Base-by-base conservation (phyloP, 139 green algal genomes). In the Chloropicon primus region DNA sequence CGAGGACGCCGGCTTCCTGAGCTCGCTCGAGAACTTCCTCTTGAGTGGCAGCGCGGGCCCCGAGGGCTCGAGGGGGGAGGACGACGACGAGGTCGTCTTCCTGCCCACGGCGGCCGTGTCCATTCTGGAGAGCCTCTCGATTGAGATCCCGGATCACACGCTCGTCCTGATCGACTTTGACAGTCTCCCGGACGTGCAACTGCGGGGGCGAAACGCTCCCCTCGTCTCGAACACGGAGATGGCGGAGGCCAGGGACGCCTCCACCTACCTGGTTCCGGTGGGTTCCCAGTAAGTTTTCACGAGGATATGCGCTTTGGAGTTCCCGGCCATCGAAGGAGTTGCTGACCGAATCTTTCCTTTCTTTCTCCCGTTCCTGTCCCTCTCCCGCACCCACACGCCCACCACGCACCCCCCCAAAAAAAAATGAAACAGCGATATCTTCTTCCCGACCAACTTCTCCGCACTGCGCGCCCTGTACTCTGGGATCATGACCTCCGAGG, bases 91-190 rank as follows among this genome's bases (percentile, higher is more conserved):
- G n/a, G 41, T 62, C 10, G 41, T 62, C 41, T 62, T 62, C 41
- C 41, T 62, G 5, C 41, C 41, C 41, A 62, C 41, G 41, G 41
- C 41, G 41, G 41, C 41, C 41, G 10, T n/a, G 41, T 5, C 41
- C 10, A 62, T 62, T 62, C 41, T 62, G 41, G 41, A 62, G 41
- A 62, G 17, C 41, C 41, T 62, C 41, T 62, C 41, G 41, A 5
- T 5, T 17, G 41, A 83, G 22, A 84, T 87, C 0, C 92, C 92
- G 2, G 82, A 86, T 53, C 90, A 95, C 82, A 85, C 79, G 10
- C 78, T 97, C 5, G 83, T 97, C 0, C 84, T 86, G 0, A 87
- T 87, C 5, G 93, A 97, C 83, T 97, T 97, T 85, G 87, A 92
- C 73, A 54, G 80, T 22, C 85, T 97, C 26, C 91, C 93, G 0